phyloP scores from a whole-genome alignment of 805 yeast genomes.

The Metschnikowia shivogae region DNA sequence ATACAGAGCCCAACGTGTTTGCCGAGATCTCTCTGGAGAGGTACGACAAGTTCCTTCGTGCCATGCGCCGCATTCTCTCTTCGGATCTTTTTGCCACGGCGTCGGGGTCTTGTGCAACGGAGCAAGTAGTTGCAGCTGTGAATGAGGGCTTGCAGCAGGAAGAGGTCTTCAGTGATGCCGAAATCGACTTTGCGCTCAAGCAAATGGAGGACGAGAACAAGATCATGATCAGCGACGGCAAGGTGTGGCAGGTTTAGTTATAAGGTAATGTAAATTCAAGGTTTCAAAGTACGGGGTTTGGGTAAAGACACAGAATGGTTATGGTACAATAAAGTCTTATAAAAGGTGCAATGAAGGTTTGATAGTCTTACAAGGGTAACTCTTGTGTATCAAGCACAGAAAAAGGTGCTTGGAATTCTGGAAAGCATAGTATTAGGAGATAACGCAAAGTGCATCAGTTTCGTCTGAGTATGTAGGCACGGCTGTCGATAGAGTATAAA shows the following conservation, averaged over 20 bases:
- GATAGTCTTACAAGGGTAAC: too few species aligned
- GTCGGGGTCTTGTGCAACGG: slow-evolving; percentile 29
- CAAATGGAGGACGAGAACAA: slow-evolving; percentile 35
- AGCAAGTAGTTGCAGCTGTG: slow-evolving; percentile 28
- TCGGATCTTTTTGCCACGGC: slow-evolving; percentile 33
- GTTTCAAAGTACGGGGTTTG: too few species aligned
- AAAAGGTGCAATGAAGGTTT: too few species aligned
- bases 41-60: slow-evolving; percentile 26
- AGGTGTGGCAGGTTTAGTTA: slow-evolving; percentile 33
- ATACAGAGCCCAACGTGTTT: slow-evolving; percentile 20
- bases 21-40: slow-evolving; percentile 30
- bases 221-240: slow-evolving; percentile 36
- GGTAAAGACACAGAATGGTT: too few species aligned
- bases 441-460: too few species aligned
- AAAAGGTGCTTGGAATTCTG: too few species aligned
- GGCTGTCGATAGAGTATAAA: too few species aligned
- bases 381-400: too few species aligned
- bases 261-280: neutral
- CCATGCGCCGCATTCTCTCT: slow-evolving; percentile 30
- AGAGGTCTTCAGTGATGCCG: slow-evolving; percentile 30
- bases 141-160: slow-evolving; percentile 38
- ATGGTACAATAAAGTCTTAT: too few species aligned
- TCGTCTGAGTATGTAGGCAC: too few species aligned
- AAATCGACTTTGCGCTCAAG: slow-evolving; percentile 29
- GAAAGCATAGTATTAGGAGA: too few species aligned